phyloP scores from a whole-genome alignment of 805 yeast genomes.

The Candida pseudoglaebosa region DNA sequence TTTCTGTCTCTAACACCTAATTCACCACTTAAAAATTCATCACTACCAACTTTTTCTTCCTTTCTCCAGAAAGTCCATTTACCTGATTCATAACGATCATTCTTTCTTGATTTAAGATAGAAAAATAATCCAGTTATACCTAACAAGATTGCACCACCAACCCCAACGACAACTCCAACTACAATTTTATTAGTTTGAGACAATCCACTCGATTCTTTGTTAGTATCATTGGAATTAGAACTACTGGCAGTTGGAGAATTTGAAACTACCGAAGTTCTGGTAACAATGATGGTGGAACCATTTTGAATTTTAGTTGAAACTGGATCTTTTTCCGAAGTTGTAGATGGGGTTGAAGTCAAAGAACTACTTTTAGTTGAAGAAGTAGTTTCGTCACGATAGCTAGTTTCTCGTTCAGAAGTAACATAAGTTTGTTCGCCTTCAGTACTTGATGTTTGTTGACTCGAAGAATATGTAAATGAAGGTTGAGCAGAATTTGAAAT shows the following conservation, averaged over 20 bases:
- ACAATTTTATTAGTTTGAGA: conserved; percentile 40
- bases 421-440: conserved; percentile 5
- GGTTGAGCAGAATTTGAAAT: not conserved
- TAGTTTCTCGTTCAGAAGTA: too few relatives aligned
- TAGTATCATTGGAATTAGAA: conserved; percentile 11
- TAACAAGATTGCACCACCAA: conserved; percentile 39
- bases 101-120: conserved; percentile 31
- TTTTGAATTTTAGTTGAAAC: conserved; percentile 30
- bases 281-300: conserved; percentile 37
- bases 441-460: not conserved
- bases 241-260: conserved; percentile 21
- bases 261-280: conserved; percentile 31
- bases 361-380: not conserved
- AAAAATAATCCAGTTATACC: conserved; percentile 32
- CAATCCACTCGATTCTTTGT: conserved; percentile 25
- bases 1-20: conserved; percentile 46
- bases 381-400: conserved; percentile 3
- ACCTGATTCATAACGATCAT: conserved; percentile 24
- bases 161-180: conserved; percentile 46
- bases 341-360: not conserved
- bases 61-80: conserved; percentile 50
- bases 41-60: conserved; percentile 38
- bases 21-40: conserved; percentile 42
- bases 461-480: not conserved
- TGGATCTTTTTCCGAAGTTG: conserved; percentile 12